Base-by-base conservation (phyloP, 805 yeast genomes). In the Candida golubevii region DNA sequence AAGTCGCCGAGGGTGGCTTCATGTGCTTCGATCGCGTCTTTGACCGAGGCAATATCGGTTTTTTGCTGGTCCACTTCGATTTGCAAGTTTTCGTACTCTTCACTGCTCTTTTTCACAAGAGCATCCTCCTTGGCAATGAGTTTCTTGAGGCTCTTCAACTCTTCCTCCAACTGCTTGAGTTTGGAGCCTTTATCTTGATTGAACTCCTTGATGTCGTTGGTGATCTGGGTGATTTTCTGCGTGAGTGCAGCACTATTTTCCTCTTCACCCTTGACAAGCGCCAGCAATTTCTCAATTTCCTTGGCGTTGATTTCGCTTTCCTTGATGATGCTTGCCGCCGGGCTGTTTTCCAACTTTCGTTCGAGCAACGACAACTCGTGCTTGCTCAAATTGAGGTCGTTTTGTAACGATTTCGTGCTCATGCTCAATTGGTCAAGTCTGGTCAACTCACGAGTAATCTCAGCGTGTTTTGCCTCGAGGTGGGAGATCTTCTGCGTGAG, bases 171-270 rank as follows among this genome's bases (percentile, higher is more conserved):
- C 55, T 85, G 79, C 39, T 78, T 79, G 47, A 95, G 70, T 61
- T 91, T 95, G 1, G 83, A 77, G 1, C 90, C 88, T 54, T 89
- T 90, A 60, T 95, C 85, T 36, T 68, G 69, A 47, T 77, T 79
- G 60, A 89, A 91, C 55, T 93, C 98, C 41, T 75, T 71, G 69
- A 89, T 86, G 60, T 93, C 98, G 13, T 69, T 75, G 57, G 85
- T 86, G 42, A 86, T 81, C 7, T 59, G 59, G 3, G 55, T 51
- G 10, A 86, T 75, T 27, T 82, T 85, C 0, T 45, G 46, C 29
- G 68, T 60, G 33, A 69, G 70, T 3, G 54, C 55, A 1, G 53
- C 42, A 4, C 69, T 60, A 12, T 61, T 54, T 2, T 56, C 50
- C 33, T 42, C 39, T n/a, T 44, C 50, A 14, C 66, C 58, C 13